Conservation (phyloP, 2,329 filamentous ascomycete genomes). For the Grosmannia penicillata region DNA sequence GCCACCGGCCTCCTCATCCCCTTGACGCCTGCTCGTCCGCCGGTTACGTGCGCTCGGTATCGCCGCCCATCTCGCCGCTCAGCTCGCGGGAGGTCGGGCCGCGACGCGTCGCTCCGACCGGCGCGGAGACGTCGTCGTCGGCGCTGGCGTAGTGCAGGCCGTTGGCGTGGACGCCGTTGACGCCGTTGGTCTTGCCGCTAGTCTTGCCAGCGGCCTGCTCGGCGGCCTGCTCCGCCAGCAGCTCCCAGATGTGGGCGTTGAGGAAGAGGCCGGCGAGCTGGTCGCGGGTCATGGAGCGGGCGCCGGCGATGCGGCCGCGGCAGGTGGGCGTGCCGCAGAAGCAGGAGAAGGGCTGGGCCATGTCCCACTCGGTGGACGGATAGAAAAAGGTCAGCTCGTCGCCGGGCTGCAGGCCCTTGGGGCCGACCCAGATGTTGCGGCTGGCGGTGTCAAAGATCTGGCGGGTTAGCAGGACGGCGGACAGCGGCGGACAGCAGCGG, state of each 20-base stretch:
- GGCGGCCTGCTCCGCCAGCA: constrained; percentile 24
- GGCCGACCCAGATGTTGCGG: constrained; percentile 41
- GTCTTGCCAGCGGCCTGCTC: constrained; percentile 24
- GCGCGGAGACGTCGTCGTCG: constrained; percentile 3
- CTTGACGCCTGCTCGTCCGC: background rate
- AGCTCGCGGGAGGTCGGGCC: constrained; percentile 38
- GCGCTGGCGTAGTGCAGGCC: constrained; percentile 6
- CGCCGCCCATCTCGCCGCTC: constrained; percentile 47
- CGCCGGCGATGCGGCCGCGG: constrained; percentile 47
- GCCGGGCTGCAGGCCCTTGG: constrained; percentile 35
- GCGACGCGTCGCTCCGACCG: constrained; percentile 17
- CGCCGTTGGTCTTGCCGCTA: constrained; percentile 3
- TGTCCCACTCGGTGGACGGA: constrained; percentile 59
- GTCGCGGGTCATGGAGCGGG: constrained; percentile 38
- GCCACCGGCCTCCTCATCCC: background rate
- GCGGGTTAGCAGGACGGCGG: background rate
- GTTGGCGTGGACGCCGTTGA: constrained; percentile 8
- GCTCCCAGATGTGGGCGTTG: constrained; percentile 43
- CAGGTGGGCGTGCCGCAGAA: constrained; percentile 43
- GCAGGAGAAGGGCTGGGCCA: constrained; percentile 59
- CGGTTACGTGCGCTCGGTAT: constrained; percentile 23
- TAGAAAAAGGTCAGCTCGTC: constrained; percentile 61
- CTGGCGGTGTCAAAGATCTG: constrained; percentile 46
- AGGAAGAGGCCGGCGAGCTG: constrained; percentile 46
- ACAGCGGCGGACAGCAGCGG: background rate